Conservation (phyloP, 169 alveolate genomes). For the Eimeria necatrix region DNA sequence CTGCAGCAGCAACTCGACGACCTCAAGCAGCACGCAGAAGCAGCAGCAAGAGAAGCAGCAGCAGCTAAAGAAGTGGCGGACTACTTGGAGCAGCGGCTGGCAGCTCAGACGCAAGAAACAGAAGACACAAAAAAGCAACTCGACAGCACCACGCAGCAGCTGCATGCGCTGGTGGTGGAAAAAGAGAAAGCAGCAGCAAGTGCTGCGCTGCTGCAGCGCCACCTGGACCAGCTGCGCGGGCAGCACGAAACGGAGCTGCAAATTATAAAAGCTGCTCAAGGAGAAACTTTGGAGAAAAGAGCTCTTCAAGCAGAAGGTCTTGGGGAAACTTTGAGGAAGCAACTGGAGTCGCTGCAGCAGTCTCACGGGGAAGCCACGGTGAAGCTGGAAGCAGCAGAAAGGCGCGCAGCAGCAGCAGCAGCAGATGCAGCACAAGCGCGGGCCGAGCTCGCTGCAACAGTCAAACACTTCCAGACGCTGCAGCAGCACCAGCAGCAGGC, state of each 20-base stretch:
- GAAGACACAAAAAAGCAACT: conserved; percentile 56
- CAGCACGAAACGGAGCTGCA: conserved; percentile 72
- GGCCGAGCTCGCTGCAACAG: conserved; percentile 60
- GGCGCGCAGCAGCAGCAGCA: conserved; percentile 68
- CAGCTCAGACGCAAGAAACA: conserved; percentile 39
- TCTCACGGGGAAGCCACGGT: conserved; percentile 74
- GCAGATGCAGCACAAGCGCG: conserved; percentile 79
- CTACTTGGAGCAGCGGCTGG: conserved; percentile 65
- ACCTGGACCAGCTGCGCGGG: conserved; percentile 77
- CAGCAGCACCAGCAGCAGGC: conserved; percentile 80
- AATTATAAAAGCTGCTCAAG: conserved; percentile 55
- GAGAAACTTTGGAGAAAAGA: conserved; percentile 55
- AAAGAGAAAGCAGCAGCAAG: conserved; percentile 71
- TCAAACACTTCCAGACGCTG: conserved; percentile 61
- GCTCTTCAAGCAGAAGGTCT: conserved; percentile 70
- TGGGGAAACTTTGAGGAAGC: conserved; percentile 67
- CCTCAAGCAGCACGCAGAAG: conserved; percentile 53
- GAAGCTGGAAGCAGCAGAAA: conserved; percentile 75
- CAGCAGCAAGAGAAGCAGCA: conserved; percentile 72
- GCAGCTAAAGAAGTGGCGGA: conserved; percentile 77
- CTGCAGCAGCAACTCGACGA: conserved; percentile 59
- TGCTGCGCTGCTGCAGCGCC: conserved; percentile 62
- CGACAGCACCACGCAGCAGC: conserved; percentile 49
- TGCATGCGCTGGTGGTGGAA: conserved; percentile 62
- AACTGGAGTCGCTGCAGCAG: conserved; percentile 36